Base-by-base conservation (phyloP, 371 early-diverging fungal genomes). In the Rhizopus arrhizus region DNA sequence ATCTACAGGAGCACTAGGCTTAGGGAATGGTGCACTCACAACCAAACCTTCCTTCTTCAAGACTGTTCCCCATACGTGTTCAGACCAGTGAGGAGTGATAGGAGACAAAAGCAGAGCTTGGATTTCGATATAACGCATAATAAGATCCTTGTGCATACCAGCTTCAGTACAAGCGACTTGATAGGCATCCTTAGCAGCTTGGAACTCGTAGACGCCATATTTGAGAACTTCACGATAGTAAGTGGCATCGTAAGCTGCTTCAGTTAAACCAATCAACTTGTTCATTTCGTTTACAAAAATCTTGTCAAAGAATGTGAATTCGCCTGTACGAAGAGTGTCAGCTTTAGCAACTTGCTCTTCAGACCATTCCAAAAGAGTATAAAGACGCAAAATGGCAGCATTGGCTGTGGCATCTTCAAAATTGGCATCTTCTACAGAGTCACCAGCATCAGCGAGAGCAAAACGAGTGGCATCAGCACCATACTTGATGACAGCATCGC, bases 371-470 rank as follows among this genome's bases (percentile, higher is more conserved):
- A 90, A 77, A 59, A 98, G 86, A 28, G 92, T 97, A 78, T 81
- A 91, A 42, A 99, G 80, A 73, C 95, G 91, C 62, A 99, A 86
- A 59, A 99, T 95, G 54, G 95, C 95, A 46, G 96, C 91, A 73
- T 99, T 96, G 59, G 99, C 99, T n/a, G 93, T 95, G 15, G 88
- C 72, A 68, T 96, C 95, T 67, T 94, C 89, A 83, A 99, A 99
- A 88, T 99, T 99, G 72, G 99, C 99, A 85, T 99, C 99, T 72
- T 99, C 99, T 52, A 95, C 87, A 55, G 87, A 78, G 74, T 99
- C 99, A 63, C 99, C 99, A 58, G 95, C 93, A 73, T 93, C 90
- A 38, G 98, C 98, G 45, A 99, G 83, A 10, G 96, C 92, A 77
- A 99, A 85, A 59, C 99, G 91, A 8, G 98, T 96, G 13, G 99